Evolutionary conservation across 306 rosid genomes (phyloP).

Genomic region (Carpinus viminea): DNA sequence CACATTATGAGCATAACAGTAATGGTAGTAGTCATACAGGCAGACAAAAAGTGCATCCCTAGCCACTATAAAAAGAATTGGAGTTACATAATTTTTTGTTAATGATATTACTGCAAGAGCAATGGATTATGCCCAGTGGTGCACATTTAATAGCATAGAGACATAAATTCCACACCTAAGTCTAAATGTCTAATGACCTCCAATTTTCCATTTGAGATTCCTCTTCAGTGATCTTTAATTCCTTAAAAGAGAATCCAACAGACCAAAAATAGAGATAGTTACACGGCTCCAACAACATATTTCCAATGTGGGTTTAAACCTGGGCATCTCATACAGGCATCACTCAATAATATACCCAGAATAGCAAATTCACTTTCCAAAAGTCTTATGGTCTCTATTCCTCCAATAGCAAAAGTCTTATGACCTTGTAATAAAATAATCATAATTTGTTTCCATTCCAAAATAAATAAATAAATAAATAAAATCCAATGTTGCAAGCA

Average conservation of each 20-base stretch:
- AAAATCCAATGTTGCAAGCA: neutral
- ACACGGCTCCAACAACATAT: neutral
- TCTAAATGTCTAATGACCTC: neutral
- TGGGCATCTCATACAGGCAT: neutral
- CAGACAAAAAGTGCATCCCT: neutral
- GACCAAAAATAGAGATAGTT: neutral
- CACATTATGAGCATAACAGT: neutral
- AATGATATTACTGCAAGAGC: neutral
- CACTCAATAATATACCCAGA: slow-evolving; percentile 1
- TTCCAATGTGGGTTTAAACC: neutral
- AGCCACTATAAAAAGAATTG: neutral
- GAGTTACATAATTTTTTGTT: neutral
- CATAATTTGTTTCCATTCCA: neutral
- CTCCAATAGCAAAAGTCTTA: neutral
- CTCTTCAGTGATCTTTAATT: neutral
- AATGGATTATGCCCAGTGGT: neutral
- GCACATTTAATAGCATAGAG: neutral
- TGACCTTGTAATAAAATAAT: neutral
- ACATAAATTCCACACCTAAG: neutral
- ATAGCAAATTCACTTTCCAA: neutral
- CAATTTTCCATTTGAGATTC: neutral
- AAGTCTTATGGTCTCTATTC: neutral
- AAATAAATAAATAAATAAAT: no score
- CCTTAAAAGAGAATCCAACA: neutral
- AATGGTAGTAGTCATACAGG: neutral